A percentile compares a stretch with the other conserved stretches of the same genome.
Conservation (phyloP, 2,329 filamentous ascomycete species). For the Periglandula ipomoeae region DNA sequence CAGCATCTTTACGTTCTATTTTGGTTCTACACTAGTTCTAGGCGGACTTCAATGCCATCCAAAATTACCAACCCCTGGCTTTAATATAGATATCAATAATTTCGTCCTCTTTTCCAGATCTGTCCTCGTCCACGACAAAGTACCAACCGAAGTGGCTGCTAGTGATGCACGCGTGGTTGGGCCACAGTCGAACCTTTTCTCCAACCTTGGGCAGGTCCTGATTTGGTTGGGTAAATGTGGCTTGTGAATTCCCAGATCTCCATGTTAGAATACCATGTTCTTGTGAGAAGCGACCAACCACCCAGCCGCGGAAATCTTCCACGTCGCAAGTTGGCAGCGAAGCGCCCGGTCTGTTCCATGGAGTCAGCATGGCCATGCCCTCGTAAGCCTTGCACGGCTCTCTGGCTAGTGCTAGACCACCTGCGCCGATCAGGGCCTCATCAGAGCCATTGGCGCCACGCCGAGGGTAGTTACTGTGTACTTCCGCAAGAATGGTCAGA, state of each 20-base stretch:
- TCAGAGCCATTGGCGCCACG: constrained; percentile 37
- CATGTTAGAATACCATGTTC: constrained; percentile 69
- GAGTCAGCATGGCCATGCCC: constrained; percentile 61
- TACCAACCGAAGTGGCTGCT: constrained; percentile 65
- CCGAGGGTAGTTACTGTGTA: constrained; percentile 57
- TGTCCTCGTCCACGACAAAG: constrained; percentile 58
- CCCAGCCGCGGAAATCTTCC: constrained; percentile 45
- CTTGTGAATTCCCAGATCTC: constrained; percentile 24
- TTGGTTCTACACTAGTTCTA: not conserved
- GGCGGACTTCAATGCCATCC: not conserved
- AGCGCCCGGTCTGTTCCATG: constrained; percentile 36
- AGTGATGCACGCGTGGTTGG: constrained; percentile 74
- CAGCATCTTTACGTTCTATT: not conserved
- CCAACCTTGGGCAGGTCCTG: constrained; percentile 42
- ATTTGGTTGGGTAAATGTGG: constrained; percentile 11
- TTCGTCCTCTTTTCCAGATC: constrained; percentile 42
- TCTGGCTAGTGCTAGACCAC: constrained; percentile 60
- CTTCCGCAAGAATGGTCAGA: constrained; percentile 61
- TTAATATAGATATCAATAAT: constrained; percentile 64
- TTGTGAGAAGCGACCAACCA: constrained; percentile 64
- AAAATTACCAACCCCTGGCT: constrained; percentile 17
- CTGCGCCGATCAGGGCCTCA: constrained; percentile 62
- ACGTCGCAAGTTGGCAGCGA: constrained; percentile 18
- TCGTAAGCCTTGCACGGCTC: constrained; percentile 65
- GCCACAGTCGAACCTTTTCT: constrained; percentile 62